Evolutionary conservation across 345 rosid species (phyloP), one percentile per base, ranked within the genome.

Genomic region (Cardamine occulta): DNA sequence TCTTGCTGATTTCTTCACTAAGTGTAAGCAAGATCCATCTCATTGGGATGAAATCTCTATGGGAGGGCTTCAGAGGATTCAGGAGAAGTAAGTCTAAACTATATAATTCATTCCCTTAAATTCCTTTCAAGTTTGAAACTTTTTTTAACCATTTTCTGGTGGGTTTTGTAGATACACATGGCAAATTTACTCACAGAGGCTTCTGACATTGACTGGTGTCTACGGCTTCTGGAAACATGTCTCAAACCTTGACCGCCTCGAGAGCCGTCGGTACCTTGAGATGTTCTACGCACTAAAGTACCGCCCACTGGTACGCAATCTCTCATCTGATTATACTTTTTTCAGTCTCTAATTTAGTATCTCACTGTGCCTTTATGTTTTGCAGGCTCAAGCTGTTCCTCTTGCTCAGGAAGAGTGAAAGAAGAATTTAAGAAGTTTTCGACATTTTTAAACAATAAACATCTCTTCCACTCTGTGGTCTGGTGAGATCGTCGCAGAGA

Each of bases 211-310:
- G 62, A 93, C 97, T 0, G 96, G 89, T 55, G 98, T 93, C 6
- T 91, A 93, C 23, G 97, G 97, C 6, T 93, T 93, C 86, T 93
- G 96, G 97, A 93, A 93, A 49, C 96, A 91, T 24, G 98, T 94
- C 3, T 90, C 98, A 0, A 94, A 94, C 62, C 96, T 94, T n/a
- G 96, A 94, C 61, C 91, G 86, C 6, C 97, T 70, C 0, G 98
- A 93, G 89, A 89, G 93, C 85, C 82, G 91, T 2, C 89, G 98
- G 15, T 93, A 93, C 85, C 84, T 93, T 1, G 98, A 93, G 80
- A 93, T 93, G 98, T 93, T 93, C 60, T 88, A 86, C 10, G 96
- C 97, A 17, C 83, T 93, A 23, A 93, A 93, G 78, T 93, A 88
- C 77, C 86, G 88, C 6, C 89, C 85, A 70, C 71, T 93, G 91